Evolutionary conservation across 2,329 filamentous ascomycete genomes (phyloP), one percentile per base, ranked within the genome.

Genomic region (Phoma sp.): DNA sequence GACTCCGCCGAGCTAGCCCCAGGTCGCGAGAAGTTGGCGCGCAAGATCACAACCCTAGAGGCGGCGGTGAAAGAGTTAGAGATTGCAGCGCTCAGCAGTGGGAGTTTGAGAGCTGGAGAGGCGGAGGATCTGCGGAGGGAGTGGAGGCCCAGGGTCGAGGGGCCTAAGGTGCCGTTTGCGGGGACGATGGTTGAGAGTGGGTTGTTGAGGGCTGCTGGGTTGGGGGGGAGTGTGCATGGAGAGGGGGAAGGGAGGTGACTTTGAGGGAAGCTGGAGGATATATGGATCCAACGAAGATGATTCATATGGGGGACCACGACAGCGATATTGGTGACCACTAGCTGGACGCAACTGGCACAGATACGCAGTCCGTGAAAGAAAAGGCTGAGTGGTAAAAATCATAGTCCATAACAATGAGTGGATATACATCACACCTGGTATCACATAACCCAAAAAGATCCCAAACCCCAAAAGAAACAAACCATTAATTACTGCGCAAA

Each of bases 171-270:
- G 19, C 43, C 46, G 4, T 69, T 76, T 57, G 72, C 68, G 4
- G 73, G 72, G 1, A 62, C 61, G 0, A 63, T 68, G 64, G 65
- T 72, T 24, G 70, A 73, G 37, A 68, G 63, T 22, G 67, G 70
- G 40, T 43, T 74, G 37, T 57, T 73, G 15, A 68, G 63, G 58
- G 64, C 58, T 5, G 70, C 68, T 4, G 73, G 71, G 3, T 39
- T 74, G 44, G 37, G 62, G 4, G 65, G 62, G 19, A 63, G 56
- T 33, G 65, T 60, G 9, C 51, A 62, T 22, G 60, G 60, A 36
- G 64, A 65, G 54, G 22, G 64, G 40, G 50, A 49, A 25, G 62
- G 60, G 43, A 6, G 29, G 29, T 9, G 15, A 8, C n/a, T 7
- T 17, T 15, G 31, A n/a, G 32, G 17, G 6, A 4, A 17, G 32